Percentiles rank a stretch among this genome's conserved stretches.
phyloP scores from a whole-genome alignment of 345 rosid genomes.

The Citrus trifoliata region DNA sequence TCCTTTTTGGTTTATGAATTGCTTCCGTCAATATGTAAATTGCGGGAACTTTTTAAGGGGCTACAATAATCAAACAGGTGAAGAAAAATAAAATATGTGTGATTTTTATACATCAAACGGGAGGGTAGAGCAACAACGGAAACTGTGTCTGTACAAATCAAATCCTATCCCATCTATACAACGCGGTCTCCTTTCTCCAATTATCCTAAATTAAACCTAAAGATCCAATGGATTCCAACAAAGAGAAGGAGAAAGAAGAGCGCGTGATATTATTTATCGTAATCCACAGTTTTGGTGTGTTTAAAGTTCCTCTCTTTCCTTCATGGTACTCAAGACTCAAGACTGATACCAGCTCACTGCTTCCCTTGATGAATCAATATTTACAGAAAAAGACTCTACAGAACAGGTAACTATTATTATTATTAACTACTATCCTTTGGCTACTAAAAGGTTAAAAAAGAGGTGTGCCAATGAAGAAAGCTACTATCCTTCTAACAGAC shows the following conservation, averaged over 20 bases:
- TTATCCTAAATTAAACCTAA: background rate
- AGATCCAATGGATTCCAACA: background rate
- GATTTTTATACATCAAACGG: background rate
- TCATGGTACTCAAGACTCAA: background rate
- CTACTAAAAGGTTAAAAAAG: background rate
- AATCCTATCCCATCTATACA: background rate
- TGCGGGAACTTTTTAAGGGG: background rate
- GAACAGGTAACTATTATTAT: constrained; percentile 2
- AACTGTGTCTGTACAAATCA: background rate
- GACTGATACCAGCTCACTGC: no score
- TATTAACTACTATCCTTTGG: constrained; percentile 10
- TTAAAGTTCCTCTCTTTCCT: background rate
- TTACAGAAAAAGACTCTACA: constrained; percentile 8
- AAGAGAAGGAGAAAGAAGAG: background rate
- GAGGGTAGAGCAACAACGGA: background rate
- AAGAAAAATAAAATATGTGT: background rate
- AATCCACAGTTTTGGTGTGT: background rate
- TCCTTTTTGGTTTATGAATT: background rate
- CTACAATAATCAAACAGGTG: background rate
- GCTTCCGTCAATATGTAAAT: background rate
- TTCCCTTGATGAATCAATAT: constrained; percentile 20
- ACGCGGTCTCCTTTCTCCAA: background rate
- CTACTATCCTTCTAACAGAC: constrained; percentile 35
- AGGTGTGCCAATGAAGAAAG: background rate
- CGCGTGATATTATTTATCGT: background rate